phyloP scores from a whole-genome alignment of 805 yeast genomes.

The Kazachstania africana region DNA sequence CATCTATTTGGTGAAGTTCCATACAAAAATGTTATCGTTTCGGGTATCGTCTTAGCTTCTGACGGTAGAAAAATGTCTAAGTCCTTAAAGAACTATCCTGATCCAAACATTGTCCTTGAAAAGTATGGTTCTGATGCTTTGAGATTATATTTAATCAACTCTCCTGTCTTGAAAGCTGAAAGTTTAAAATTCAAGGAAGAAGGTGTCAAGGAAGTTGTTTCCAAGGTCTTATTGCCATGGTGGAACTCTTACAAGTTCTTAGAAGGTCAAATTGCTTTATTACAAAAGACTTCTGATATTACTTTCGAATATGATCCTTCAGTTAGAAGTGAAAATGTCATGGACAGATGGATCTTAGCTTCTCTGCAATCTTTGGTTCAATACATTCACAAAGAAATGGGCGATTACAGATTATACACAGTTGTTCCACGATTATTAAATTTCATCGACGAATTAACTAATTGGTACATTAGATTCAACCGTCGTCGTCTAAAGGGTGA shows the following conservation, averaged over 20 bases:
- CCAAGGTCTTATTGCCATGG: conserved; percentile 95
- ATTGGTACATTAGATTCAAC: conserved; percentile 97
- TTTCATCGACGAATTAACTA: conserved; percentile 88
- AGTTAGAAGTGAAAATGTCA: conserved; percentile 66
- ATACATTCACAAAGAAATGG: conserved; percentile 85
- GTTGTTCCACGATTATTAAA: conserved; percentile 87
- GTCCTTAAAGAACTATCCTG: conserved; percentile 95
- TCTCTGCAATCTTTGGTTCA: conserved; percentile 86
- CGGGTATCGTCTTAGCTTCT: conserved; percentile 92
- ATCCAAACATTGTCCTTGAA: conserved; percentile 70
- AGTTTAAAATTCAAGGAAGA: conserved; percentile 94
- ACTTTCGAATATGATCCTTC: conserved; percentile 64
- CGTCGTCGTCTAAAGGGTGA: conserved; percentile 97
- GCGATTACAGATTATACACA: conserved; percentile 78
- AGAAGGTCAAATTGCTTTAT: conserved; percentile 82
- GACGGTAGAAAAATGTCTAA: conserved; percentile 99
- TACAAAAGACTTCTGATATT: conserved; percentile 59
- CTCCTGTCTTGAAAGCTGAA: conserved; percentile 96
- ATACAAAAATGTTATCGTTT: conserved; percentile 86
- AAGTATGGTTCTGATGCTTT: conserved; percentile 97
- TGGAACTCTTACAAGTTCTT: conserved; percentile 95
- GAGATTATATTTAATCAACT: conserved; percentile 89
- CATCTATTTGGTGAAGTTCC: conserved; percentile 90
- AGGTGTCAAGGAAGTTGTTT: conserved; percentile 95
- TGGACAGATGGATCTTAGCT: conserved; percentile 96